Conservation (phyloP, 495 filamentous ascomycete species). For the Aspergillus baeticus region DNA sequence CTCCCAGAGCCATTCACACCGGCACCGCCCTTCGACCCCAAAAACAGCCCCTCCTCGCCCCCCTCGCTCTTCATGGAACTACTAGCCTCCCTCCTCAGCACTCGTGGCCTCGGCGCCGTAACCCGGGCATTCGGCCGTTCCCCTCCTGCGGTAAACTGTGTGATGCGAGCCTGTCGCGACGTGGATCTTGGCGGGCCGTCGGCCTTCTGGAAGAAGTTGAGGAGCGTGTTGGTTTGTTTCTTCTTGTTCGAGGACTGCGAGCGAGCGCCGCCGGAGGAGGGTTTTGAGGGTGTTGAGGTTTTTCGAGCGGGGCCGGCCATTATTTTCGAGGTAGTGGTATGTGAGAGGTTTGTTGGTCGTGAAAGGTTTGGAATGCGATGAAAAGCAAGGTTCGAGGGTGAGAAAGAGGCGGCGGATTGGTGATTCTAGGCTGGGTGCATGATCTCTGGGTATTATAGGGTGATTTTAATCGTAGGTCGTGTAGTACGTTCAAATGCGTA, state of each 20-base stretch:
- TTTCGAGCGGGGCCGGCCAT: constrained; percentile 17
- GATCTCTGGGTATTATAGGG: background rate
- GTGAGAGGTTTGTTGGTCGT: no score
- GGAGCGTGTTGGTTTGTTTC: constrained; percentile 70
- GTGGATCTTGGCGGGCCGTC: constrained; percentile 43
- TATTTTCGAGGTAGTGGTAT: no score
- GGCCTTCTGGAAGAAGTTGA: constrained; percentile 79
- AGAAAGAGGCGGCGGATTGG: background rate
- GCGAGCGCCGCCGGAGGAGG: constrained; percentile 10
- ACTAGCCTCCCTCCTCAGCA: constrained; percentile 15
- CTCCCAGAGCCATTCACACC: background rate
- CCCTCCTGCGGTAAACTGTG: constrained; percentile 36
- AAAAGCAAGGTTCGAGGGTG: background rate
- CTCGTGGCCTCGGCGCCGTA: constrained; percentile 23
- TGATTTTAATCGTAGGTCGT: background rate
- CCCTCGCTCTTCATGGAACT: constrained; percentile 13
- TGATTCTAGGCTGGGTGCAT: background rate
- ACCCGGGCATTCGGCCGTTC: constrained; percentile 5
- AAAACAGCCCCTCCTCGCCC: constrained; percentile 37
- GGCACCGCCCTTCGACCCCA: constrained; percentile 22
- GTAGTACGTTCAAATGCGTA: background rate
- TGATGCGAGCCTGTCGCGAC: constrained; percentile 38
- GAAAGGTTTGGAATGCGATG: background rate
- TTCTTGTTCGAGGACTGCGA: constrained; percentile 31
- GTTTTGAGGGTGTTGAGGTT: constrained; percentile 36